Conservation (phyloP, 2,329 filamentous ascomycete genomes). For the Pseudohalonectria lignicola region DNA sequence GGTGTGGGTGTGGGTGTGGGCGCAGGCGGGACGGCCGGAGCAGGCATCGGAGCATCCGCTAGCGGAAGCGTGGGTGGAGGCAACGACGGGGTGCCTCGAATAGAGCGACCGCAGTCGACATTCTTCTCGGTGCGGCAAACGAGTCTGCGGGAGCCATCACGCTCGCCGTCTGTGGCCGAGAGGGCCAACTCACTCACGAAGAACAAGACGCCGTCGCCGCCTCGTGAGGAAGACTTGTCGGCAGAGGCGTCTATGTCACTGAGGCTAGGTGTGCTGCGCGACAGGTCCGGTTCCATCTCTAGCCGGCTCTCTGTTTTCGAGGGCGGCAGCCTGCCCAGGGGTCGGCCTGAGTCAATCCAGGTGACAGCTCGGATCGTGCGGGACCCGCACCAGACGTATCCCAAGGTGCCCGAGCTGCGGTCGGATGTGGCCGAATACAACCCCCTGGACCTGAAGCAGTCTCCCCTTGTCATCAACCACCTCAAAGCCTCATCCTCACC, state of each 20-base stretch:
- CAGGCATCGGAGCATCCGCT: not conserved
- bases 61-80: constrained; percentile 8
- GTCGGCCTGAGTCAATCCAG: constrained; percentile 66
- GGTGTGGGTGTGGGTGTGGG: too few relatives aligned
- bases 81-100: constrained; percentile 6
- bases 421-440: constrained; percentile 31
- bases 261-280: too few relatives aligned
- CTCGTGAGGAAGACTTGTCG: too few relatives aligned
- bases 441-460: constrained; percentile 44
- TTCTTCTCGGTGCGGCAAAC: constrained; percentile 45
- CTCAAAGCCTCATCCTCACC: constrained; percentile 26
- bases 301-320: constrained; percentile 48
- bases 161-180: constrained; percentile 33
- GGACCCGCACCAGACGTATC: constrained; percentile 37
- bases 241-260: constrained; percentile 22
- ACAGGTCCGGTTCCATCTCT: constrained; percentile 42
- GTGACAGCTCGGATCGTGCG: constrained; percentile 78
- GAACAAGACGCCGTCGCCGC: constrained; percentile 19
- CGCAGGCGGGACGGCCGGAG: constrained; percentile 18
- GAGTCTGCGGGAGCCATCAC: constrained; percentile 26
- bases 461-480: constrained; percentile 47
- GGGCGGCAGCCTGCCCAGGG: constrained; percentile 26
- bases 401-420: constrained; percentile 26
- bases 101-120: constrained; percentile 36
- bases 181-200: constrained; percentile 27